These are phyloP conservation scores for Protomyces inouyei DNA, from an alignment of 1,139 yeast genomes.

Conservation along the genomic window DNA sequence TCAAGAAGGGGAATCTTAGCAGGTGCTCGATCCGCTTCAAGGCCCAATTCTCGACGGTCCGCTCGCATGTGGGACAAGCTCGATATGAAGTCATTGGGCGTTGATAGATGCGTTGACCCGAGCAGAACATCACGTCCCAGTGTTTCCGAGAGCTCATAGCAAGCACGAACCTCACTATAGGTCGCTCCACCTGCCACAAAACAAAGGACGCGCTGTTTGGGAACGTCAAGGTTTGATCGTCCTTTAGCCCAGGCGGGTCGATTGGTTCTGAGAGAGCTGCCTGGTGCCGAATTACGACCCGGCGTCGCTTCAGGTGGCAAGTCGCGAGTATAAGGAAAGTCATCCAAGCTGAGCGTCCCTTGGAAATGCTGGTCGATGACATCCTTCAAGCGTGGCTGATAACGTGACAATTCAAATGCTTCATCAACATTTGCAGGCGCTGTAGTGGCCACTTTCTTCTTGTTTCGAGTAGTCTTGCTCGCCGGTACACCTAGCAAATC, in stretches of 20 bases:
- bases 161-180: slow-evolving; percentile 70
- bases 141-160: slow-evolving; percentile 61
- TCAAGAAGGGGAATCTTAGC: slow-evolving; percentile 14
- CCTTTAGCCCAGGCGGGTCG: slow-evolving; percentile 38
- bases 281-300: not conserved
- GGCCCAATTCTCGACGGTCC: slow-evolving; percentile 13
- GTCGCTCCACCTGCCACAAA: slow-evolving; percentile 90
- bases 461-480: slow-evolving; percentile 48
- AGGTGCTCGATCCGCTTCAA: not conserved
- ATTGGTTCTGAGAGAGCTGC: slow-evolving; percentile 35
- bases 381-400: slow-evolving; percentile 63
- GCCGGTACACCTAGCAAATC: slow-evolving; percentile 62
- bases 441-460: slow-evolving; percentile 39
- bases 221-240: slow-evolving; percentile 54
- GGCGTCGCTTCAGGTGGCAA: slow-evolving; percentile 39
- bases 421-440: slow-evolving; percentile 49
- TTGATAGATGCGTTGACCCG: slow-evolving; percentile 74
- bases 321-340: slow-evolving; percentile 73
- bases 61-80: slow-evolving; percentile 1
- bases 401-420: slow-evolving; percentile 70
- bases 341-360: slow-evolving; percentile 50
- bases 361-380: slow-evolving; percentile 50
- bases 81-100: slow-evolving; percentile 53
- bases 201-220: slow-evolving; percentile 67
- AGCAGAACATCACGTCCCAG: slow-evolving; percentile 69